Evolutionary conservation across 2,329 filamentous ascomycete species (phyloP).

Genomic region (Arthrobotrys musiformis): DNA sequence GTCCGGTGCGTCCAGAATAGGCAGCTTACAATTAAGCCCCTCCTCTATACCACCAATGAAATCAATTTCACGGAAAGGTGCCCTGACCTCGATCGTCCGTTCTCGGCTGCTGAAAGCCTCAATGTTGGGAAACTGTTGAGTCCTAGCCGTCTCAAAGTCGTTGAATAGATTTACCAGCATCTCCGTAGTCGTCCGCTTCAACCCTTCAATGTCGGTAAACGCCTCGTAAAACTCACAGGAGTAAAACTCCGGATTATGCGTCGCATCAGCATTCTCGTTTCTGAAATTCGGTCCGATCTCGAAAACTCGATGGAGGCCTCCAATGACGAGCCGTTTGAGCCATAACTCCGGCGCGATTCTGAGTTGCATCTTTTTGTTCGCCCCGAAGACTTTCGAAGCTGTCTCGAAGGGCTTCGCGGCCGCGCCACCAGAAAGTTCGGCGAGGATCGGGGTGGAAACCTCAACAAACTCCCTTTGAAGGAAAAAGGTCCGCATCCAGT

Average conservation of each 20-base stretch:
- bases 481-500: slow-evolving; percentile 78
- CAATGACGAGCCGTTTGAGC: slow-evolving; percentile 90
- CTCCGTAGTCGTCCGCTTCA: slow-evolving; percentile 80
- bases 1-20: slow-evolving; percentile 69
- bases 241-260: slow-evolving; percentile 96
- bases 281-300: slow-evolving; percentile 93
- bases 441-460: slow-evolving; percentile 89
- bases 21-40: slow-evolving; percentile 73
- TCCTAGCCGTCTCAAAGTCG: slow-evolving; percentile 65
- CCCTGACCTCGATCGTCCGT: slow-evolving; percentile 67
- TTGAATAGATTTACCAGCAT: slow-evolving; percentile 72
- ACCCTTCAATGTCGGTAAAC: slow-evolving; percentile 78
- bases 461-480: slow-evolving; percentile 79
- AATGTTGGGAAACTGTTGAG: slow-evolving; percentile 61
- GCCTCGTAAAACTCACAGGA: slow-evolving; percentile 97
- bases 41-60: slow-evolving; percentile 84
- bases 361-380: slow-evolving; percentile 76
- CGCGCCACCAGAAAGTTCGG: slow-evolving; percentile 84
- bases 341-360: slow-evolving; percentile 94
- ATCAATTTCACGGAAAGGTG: slow-evolving; percentile 73
- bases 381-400: slow-evolving; percentile 75
- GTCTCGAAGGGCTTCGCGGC: slow-evolving; percentile 88
- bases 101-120: neutral
- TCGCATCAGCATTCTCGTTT: slow-evolving; percentile 90
- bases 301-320: slow-evolving; percentile 87